Percentiles rank a stretch among this genome's conserved stretches.
phyloP scores from a whole-genome alignment of 2,329 filamentous ascomycete species.

The Aspergillus pseudotamarii region DNA sequence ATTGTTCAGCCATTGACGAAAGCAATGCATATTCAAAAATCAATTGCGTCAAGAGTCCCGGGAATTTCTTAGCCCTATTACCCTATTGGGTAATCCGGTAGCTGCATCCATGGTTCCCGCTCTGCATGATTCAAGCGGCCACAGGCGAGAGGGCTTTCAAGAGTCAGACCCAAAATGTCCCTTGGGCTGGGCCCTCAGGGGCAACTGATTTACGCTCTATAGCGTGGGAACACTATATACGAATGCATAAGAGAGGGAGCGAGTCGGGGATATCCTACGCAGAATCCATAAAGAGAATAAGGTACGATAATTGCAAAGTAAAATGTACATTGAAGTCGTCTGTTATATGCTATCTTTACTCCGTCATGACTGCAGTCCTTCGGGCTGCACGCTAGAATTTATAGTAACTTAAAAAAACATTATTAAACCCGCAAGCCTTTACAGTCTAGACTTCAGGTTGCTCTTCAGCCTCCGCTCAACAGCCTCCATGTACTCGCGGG shows the following conservation, averaged over 20 bases:
- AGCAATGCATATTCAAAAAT: background rate
- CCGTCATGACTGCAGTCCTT: constrained; percentile 11
- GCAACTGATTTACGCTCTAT: background rate
- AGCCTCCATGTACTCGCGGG: constrained; percentile 85
- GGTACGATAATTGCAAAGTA: background rate
- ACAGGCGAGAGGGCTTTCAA: background rate
- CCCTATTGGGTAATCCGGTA: background rate
- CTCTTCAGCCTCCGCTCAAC: constrained; percentile 88
- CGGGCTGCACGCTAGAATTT: constrained; percentile 18
- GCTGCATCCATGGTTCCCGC: background rate
- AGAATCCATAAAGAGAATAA: background rate
- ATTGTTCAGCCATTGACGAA: background rate
- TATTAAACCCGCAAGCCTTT: constrained; percentile 23
- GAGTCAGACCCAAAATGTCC: background rate
- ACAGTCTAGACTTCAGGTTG: constrained; percentile 55
- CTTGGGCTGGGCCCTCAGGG: background rate
- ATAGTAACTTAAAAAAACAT: constrained; percentile 16
- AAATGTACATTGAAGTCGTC: constrained; percentile 18
- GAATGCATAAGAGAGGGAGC: background rate
- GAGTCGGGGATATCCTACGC: too few relatives aligned
- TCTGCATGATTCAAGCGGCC: background rate
- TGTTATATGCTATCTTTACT: constrained; percentile 12
- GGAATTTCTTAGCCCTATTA: background rate
- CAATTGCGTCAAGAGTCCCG: constrained; percentile 22
- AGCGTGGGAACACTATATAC: background rate